These are phyloP conservation scores for Acanthamoeba triangularis DNA, from an alignment of 208 protist species.

Conservation along the genomic window DNA sequence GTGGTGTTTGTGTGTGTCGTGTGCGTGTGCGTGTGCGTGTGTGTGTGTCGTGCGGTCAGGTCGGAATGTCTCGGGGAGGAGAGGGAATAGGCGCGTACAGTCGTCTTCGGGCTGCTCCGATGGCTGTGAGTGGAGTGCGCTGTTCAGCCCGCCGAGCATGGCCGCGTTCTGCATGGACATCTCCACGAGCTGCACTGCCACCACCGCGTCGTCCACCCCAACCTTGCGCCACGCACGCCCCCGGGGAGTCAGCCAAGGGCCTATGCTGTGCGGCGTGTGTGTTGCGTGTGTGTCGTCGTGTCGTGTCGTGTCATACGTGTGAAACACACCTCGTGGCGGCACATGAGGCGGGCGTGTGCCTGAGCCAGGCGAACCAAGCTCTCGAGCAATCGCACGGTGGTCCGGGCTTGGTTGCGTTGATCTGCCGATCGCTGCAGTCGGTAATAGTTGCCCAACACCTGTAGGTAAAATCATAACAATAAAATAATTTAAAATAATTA, in stretches of 20 bases:
- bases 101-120: slow-evolving; percentile 89
- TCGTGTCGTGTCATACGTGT: too few species aligned
- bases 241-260: slow-evolving; percentile 88
- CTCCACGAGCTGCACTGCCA: slow-evolving; percentile 89
- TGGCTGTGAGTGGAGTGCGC: slow-evolving; percentile 85
- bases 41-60: too few species aligned
- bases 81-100: slow-evolving; percentile 74
- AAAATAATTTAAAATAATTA: too few species aligned
- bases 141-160: slow-evolving; percentile 70
- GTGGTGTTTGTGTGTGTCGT: neutral
- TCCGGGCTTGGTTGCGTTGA: slow-evolving; percentile 95
- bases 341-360: slow-evolving; percentile 94
- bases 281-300: too few species aligned
- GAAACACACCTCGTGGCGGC: slow-evolving; percentile 96
- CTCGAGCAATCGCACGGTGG: slow-evolving; percentile 99
- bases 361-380: slow-evolving; percentile 99
- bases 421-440: neutral
- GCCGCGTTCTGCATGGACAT: slow-evolving; percentile 83
- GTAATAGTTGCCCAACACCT: neutral
- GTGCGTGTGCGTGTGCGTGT: neutral
- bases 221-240: slow-evolving; percentile 84
- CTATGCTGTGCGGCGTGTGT: slow-evolving; percentile 91
- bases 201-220: slow-evolving; percentile 88
- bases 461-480: too few species aligned
- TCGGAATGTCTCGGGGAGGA: too few species aligned